These are phyloP conservation scores for Pseudomicrostroma phylloplanum DNA, from an alignment of 1,284 basidiomycete species.

Conservation along the genomic window DNA sequence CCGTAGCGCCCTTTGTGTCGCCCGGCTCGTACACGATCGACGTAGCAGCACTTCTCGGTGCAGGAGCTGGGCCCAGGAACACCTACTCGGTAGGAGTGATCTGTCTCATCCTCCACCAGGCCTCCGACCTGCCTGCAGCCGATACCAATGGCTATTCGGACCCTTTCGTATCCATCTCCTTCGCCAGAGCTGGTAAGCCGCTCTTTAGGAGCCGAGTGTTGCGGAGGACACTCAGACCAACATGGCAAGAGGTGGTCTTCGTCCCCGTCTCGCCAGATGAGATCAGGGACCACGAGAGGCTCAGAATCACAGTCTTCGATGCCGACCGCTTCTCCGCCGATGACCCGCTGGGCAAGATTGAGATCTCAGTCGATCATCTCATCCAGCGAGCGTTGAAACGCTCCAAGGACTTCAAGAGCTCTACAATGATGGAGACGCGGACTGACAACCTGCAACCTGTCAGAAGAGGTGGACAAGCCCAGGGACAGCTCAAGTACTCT, in stretches of 20 bases:
- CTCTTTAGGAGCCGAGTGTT: conserved; percentile 37
- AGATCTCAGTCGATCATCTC: conserved; percentile 32
- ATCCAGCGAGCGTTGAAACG: conserved; percentile 15
- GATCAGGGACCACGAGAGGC: conserved; percentile 33
- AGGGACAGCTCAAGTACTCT: conserved; percentile 40
- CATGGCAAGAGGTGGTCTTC: conserved; percentile 41
- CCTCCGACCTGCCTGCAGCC: conserved; percentile 33
- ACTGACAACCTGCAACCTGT: conserved; percentile 31
- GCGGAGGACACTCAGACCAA: conserved; percentile 27
- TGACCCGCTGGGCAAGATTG: conserved; percentile 43
- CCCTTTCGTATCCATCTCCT: conserved; percentile 39
- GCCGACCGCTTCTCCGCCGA: conserved; percentile 47
- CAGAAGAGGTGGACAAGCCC: conserved; percentile 24
- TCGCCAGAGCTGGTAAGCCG: conserved; percentile 36
- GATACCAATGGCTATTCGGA: conserved; percentile 40
- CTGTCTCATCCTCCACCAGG: conserved; percentile 36
- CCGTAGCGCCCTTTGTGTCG: conserved; percentile 39
- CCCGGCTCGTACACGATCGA: conserved; percentile 41
- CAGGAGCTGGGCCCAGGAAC: conserved; percentile 38
- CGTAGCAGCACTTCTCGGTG: conserved; percentile 30
- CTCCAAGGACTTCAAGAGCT: conserved; percentile 5
- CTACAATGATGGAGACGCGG: conserved; percentile 30
- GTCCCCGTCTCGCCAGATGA: conserved; percentile 39
- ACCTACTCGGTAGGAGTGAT: conserved; percentile 39
- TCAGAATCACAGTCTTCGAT: conserved; percentile 39